Evolutionary conservation across 371 early-diverging fungal genomes (phyloP).

Genomic region (Syncephalis plumigaleata): DNA sequence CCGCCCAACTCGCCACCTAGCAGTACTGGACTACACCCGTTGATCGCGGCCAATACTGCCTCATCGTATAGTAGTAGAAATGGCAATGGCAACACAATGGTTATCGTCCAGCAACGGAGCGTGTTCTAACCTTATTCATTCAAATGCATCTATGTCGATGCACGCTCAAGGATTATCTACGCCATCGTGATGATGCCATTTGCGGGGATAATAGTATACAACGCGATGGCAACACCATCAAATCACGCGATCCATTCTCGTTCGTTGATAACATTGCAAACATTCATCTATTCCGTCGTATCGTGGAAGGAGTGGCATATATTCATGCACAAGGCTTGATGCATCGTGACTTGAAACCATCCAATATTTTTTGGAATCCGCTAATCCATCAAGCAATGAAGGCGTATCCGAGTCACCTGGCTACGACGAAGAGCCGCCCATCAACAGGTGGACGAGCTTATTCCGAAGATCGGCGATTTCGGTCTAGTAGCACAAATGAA

Average conservation of each 20-base stretch:
- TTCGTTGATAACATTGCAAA: slow-evolving; percentile 13
- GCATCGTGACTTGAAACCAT: slow-evolving; percentile 67
- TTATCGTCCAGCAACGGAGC: neutral
- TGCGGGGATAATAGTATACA: neutral
- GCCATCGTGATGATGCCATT: slow-evolving; percentile 20
- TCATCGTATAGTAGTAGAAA: too few species aligned
- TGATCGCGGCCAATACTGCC: too few species aligned
- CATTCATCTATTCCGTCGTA: slow-evolving; percentile 20
- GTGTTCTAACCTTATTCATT: slow-evolving; percentile 47
- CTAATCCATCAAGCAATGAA: neutral
- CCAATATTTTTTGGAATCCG: slow-evolving; percentile 49
- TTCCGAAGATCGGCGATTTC: slow-evolving; percentile 76
- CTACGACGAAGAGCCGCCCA: slow-evolving; percentile 1
- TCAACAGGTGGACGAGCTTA: slow-evolving; percentile 24
- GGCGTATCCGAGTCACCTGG: slow-evolving; percentile 1
- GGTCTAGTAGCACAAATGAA: slow-evolving; percentile 54
- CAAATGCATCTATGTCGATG: slow-evolving; percentile 79
- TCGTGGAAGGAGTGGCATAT: slow-evolving; percentile 43
- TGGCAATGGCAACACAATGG: neutral
- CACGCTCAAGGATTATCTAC: slow-evolving; percentile 35
- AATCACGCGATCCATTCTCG: slow-evolving; percentile 13
- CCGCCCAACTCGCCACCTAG: too few species aligned
- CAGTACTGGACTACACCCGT: too few species aligned
- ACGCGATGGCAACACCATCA: slow-evolving; percentile 3
- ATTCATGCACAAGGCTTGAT: slow-evolving; percentile 54